Base-by-base conservation (phyloP, 768 basidiomycete genomes). In the Dictyophora rubrovolvata region DNA sequence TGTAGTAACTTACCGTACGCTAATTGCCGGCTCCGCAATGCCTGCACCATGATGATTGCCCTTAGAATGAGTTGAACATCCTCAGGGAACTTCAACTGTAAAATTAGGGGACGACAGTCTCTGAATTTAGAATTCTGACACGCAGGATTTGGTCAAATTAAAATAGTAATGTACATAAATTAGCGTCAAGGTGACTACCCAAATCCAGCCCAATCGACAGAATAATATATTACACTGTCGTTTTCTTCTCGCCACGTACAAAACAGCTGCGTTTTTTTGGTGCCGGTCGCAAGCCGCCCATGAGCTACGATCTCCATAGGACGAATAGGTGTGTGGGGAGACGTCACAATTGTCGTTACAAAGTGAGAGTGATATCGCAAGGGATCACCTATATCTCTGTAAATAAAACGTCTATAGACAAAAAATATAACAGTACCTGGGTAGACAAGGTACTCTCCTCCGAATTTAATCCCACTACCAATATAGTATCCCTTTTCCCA, bases 301-400 rank as follows among this genome's bases (percentile, higher is more conserved):
- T 93, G 93, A 0, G 95, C 94, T 21, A 99, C 89, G 50, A 99
- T 81, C 70, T 98, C 93, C 83, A 95, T 89, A 5, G 96, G 93
- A 52, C 79, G 76, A 54, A 99, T 76, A 1, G 76, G 63, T 12
- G 82, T 67, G 51, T 69, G 63, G 1, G 81, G 81, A 7, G 87
- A 82, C 12, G 87, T 79, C 33, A 91, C 70, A 12, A 96, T 88
- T 5, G 88, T 85, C 20, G 88, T 88, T 20, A 86, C 85, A 68
- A 97, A 98, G 70, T 99, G 96, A 1, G 95, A 96, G 68, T 99
- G 96, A 69, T 95, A 99, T 22, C 96, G 81, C 54, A 98, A 72
- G 9, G 94, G 93, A 69, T 99, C 93, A 57, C 93, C 93, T 95
- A 61, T 37, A 21, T 48, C 48, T 61, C 33, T 54, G 17, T 36